Conservation (phyloP, 176 grass and related monocot species). For the Tillandsia leiboldiana region DNA sequence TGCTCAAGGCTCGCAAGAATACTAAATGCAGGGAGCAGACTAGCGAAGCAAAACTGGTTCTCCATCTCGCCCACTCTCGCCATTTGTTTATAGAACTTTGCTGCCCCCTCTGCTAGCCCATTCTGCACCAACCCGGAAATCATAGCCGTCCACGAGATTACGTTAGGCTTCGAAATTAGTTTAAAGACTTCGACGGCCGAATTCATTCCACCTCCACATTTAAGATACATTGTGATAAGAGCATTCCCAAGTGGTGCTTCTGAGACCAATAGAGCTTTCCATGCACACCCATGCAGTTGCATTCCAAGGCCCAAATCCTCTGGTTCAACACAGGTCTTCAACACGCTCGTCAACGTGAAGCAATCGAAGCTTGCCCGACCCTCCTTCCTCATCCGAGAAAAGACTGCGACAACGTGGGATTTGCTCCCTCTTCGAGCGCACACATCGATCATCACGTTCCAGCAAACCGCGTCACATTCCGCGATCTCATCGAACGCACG, state of each 20-base stretch:
- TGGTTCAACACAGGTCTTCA: slow-evolving; percentile 18
- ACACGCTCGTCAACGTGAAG: slow-evolving; percentile 25
- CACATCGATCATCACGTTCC: slow-evolving; percentile 29
- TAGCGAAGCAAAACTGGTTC: slow-evolving; percentile 20
- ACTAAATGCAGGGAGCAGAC: slow-evolving; percentile 3
- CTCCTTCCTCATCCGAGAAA: slow-evolving; percentile 29
- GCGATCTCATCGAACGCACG: slow-evolving; percentile 20
- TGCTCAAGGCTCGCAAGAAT: slow-evolving; percentile 23
- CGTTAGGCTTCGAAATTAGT: slow-evolving; percentile 9
- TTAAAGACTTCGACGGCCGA: slow-evolving; percentile 17
- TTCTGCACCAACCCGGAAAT: slow-evolving; percentile 22
- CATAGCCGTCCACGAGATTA: slow-evolving; percentile 37
- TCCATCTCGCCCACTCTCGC: slow-evolving; percentile 1
- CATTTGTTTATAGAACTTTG: slow-evolving; percentile 13
- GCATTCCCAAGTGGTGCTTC: slow-evolving; percentile 24
- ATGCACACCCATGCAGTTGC: slow-evolving; percentile 32
- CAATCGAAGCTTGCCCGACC: slow-evolving; percentile 1
- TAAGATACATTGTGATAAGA: slow-evolving; percentile 36
- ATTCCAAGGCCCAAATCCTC: slow-evolving; percentile 16
- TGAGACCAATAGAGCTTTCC: slow-evolving; percentile 21
- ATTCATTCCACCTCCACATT: slow-evolving; percentile 19
- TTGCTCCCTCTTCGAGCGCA: slow-evolving; percentile 20
- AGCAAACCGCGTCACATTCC: slow-evolving; percentile 21
- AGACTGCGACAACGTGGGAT: slow-evolving; percentile 5
- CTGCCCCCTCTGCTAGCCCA: slow-evolving; percentile 17